Evolutionary conservation across 2,329 filamentous ascomycete genomes (phyloP).

Genomic region (Colletotrichum phormii): DNA sequence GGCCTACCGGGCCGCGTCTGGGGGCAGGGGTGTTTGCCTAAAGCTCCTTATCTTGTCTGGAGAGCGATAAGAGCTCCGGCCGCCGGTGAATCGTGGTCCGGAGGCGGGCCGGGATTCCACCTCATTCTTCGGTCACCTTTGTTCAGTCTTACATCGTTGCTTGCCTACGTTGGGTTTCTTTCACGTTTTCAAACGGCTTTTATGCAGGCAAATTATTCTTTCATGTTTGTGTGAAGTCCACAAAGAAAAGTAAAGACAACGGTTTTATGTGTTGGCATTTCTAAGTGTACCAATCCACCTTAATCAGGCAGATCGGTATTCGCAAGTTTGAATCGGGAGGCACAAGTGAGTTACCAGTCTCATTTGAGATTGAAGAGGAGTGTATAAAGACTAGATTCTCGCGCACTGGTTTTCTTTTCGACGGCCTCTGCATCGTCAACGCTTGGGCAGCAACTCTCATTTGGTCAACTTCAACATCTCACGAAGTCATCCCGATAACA

Average conservation of each 20-base stretch:
- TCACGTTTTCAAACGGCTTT: not conserved
- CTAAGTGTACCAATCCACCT: not conserved
- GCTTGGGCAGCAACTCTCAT: not conserved
- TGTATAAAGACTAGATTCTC: not conserved
- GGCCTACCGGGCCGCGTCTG: slow-evolving; percentile 11
- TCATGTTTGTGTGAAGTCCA: not conserved
- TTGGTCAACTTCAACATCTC: not conserved
- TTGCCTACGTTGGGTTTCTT: not conserved
- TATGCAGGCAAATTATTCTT: not conserved
- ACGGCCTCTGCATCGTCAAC: not conserved
- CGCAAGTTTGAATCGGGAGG: not conserved
- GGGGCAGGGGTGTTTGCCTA: not conserved
- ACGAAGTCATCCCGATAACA: not conserved
- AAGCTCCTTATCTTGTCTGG: slow-evolving; percentile 2
- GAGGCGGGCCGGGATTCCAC: slow-evolving; percentile 29
- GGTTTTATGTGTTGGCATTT: not conserved
- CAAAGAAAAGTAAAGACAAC: not conserved
- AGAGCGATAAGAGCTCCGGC: slow-evolving; percentile 19
- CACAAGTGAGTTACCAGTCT: not conserved
- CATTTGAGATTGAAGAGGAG: not conserved
- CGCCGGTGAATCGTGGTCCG: slow-evolving; percentile 14
- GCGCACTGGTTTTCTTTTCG: not conserved
- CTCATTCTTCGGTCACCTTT: slow-evolving; percentile 23
- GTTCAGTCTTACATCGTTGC: not conserved
- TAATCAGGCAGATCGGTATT: not conserved